Base-by-base conservation (phyloP, 768 basidiomycete genomes). In the Mrakia blollopis region DNA sequence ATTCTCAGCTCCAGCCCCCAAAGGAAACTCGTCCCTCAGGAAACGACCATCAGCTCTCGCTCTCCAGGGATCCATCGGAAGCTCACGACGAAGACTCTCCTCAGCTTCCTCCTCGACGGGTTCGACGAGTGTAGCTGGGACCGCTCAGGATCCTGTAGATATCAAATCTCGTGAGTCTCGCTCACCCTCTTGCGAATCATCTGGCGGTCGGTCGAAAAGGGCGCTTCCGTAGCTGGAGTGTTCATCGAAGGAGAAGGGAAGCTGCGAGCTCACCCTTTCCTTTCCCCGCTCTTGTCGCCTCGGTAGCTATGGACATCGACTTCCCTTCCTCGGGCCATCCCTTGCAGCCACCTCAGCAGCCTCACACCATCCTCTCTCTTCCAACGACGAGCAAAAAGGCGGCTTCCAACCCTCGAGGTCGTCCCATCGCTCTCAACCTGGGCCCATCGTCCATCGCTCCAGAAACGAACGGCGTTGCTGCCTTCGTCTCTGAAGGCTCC, bases 91-190 rank as follows among this genome's bases (percentile, higher is more conserved):
- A 13, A 35, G 65, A 23, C n/a, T 68, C 21, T 68, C 65, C 13
- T 68, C 65, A 10, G 65, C 65, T 39, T 65, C 63, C 28, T 62
- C 61, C 13, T 65, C 63, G 63, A 65, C 63, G 11, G 37, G 37
- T 11, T 68, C 65, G 37, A 68, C 65, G 28, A 57, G 57, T 8
- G 57, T n/a, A 1, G 37, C 65, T n/a, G 37, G 35, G 8, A 14
- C 13, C 1, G 10, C 3, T 11, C 21, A 39, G 10, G 35, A 68
- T 10, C 39, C 21, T 6, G 65, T 44, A 23, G 25, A 23, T 0
- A n/a, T 16, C 37, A 35, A 37, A 11, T 39, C 37, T 37, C 37
- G 65, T 68, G 39, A 68, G 65, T 35, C 32, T 35, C 7, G n/a
- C 18, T 62, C 10, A 2, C 9, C 61, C 2, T 62, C 7, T 62